Evolutionary conservation across 257 asterid species (phyloP).

Genomic region (Primulina huaijiensis): DNA sequence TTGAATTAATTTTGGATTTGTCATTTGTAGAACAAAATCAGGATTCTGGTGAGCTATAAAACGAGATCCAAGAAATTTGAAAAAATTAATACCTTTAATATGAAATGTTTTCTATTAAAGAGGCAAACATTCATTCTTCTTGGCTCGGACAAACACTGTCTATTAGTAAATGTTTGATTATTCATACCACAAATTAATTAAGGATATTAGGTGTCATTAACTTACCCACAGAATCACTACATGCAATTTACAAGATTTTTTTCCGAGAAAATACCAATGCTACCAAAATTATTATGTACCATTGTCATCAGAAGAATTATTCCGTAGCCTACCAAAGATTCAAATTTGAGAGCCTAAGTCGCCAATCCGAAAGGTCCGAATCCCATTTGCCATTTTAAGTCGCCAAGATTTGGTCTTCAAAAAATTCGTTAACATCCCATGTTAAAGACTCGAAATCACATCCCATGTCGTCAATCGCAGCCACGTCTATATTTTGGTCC

Average conservation of each 20-base stretch:
- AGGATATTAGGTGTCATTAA: not conserved
- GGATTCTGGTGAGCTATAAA: too few relatives aligned
- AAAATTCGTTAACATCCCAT: conserved; percentile 43
- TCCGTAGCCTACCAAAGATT: not conserved
- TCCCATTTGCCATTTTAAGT: not conserved
- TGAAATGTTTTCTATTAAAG: too few relatives aligned
- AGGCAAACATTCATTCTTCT: too few relatives aligned
- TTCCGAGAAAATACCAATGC: not conserved
- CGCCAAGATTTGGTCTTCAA: conserved; percentile 27
- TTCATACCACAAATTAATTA: not conserved
- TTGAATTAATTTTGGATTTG: too few relatives aligned
- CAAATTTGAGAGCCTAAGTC: not conserved
- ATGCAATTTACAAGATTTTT: not conserved
- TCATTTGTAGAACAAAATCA: too few relatives aligned
- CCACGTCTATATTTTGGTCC: conserved; percentile 16
- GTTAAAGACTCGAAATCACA: conserved; percentile 32
- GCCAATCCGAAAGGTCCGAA: not conserved
- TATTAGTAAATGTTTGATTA: too few relatives aligned
- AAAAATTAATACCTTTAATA: too few relatives aligned
- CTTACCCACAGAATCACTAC: not conserved
- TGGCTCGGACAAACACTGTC: too few relatives aligned
- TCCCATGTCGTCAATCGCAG: conserved; percentile 3
- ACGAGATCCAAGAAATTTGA: too few relatives aligned
- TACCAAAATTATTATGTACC: not conserved
- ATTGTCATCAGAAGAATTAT: not conserved